These are phyloP conservation scores for Botryosphaeria dothidea DNA, from an alignment of 2,329 filamentous ascomycete species.

Conservation along the genomic window DNA sequence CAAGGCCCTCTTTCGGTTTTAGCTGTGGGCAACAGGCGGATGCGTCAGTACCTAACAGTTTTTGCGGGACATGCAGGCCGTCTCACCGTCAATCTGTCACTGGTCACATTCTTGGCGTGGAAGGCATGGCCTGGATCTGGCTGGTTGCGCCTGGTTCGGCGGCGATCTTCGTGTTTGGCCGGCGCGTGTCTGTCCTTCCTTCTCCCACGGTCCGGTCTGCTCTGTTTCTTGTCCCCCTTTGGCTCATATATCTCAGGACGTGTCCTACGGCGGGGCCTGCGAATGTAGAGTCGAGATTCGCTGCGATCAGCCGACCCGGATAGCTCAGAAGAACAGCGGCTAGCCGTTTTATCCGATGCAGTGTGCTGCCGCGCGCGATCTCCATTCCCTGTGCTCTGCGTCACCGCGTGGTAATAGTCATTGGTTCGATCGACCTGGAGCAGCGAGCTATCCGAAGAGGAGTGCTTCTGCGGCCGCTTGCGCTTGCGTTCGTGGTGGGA, in stretches of 20 bases:
- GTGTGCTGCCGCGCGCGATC: constrained; percentile 11
- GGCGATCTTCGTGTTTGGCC: constrained; percentile 35
- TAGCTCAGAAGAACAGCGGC: constrained; percentile 12
- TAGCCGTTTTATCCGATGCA: constrained; percentile 16
- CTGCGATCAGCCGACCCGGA: constrained; percentile 18
- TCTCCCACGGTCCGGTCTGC: constrained; percentile 27
- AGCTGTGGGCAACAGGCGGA: constrained; percentile 41
- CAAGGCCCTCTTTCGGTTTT: constrained; percentile 42
- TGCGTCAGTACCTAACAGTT: constrained; percentile 4
- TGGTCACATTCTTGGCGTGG: constrained; percentile 46
- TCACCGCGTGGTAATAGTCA: neutral
- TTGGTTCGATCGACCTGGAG: constrained; percentile 25
- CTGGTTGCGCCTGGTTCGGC: constrained; percentile 37
- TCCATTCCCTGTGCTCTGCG: constrained; percentile 7
- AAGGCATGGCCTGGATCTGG: constrained; percentile 44
- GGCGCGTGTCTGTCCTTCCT: constrained; percentile 21
- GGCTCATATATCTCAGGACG: constrained; percentile 47
- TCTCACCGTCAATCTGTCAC: constrained; percentile 49
- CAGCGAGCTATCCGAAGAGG: constrained; percentile 42
- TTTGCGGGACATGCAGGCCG: constrained; percentile 15
- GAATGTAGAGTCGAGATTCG: constrained; percentile 37
- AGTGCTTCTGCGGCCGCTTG: constrained; percentile 28
- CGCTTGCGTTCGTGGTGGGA: constrained; percentile 28
- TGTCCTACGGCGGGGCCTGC: constrained; percentile 48
- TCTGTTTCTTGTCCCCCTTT: constrained; percentile 30